Base-by-base conservation (phyloP, 345 rosid genomes). In the Hibiscus mutabilis region DNA sequence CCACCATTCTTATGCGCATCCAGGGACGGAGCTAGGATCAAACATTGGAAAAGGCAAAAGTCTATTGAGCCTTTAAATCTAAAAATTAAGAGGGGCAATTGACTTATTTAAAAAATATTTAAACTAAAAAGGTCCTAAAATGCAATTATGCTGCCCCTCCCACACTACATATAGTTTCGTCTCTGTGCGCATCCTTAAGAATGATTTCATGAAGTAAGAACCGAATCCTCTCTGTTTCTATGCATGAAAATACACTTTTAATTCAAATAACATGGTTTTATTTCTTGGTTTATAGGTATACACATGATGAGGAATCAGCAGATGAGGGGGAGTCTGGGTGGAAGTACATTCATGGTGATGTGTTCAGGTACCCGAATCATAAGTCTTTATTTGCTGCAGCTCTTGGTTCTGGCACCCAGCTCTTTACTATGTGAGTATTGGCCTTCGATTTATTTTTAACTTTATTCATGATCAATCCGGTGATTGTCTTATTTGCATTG, bases 231-330 rank as follows among this genome's bases (percentile, higher is more conserved):
- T 60, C 18, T 16, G 9, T 16, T 44, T 56, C 11, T 8, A 58
- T 71, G 25, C 21, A 27, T 59, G 42, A 19, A 12, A 7, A n/a
- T 59, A 42, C 15, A 15, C 21, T 16, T 53, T 11, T 65, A 19
- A 19, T 7, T 51, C 33, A 6, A 55, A 52, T 33, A 19, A 31
- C 27, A 22, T 21, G 29, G 5, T 58, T 68, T 71, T 21, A 4
- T 14, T 25, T 21, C 16, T 37, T 71, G 53, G 66, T 29, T 71
- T 27, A 59, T 9, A 81, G 83, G 73, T 81, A 84, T 82, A 84
- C 85, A 18, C 85, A 80, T 71, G 87, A 86, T 49, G 89, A 80
- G 81, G 85, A 86, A 66, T 44, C 85, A 15, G 79, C 76, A 62
- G 87, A 81, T 67, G 89, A 83, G 59, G 83, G 82, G 40, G 85